Base-by-base conservation (phyloP, 2,329 filamentous ascomycete genomes). In the Penicillium decumbens region DNA sequence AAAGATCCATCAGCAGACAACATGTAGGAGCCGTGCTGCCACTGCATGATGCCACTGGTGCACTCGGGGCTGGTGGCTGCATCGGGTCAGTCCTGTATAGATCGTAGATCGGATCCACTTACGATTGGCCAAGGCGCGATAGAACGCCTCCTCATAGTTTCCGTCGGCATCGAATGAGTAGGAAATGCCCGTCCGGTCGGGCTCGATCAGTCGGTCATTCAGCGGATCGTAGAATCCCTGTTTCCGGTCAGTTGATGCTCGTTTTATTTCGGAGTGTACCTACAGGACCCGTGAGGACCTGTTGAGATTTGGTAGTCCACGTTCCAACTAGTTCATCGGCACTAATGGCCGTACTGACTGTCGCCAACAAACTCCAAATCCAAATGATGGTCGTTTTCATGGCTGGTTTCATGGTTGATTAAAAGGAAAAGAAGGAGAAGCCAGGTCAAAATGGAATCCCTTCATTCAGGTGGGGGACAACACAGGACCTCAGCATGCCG, bases 151-250 rank as follows among this genome's bases (percentile, higher is more conserved):
- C 69, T 89, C 85, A 63, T 78, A 89, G 67, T 77, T 76, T 20
- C 85, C 85, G 64, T 87, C 81, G 35, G 70, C 73, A 3, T 82
- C 84, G 68, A 89, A 89, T 9, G 85, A 88, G 71, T 87, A 89
- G 13, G 85, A 87, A 56, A 87, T 85, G 23, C 85, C 85, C 0
- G 85, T 80, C 54, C 81, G 75, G 6, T 71, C 73, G 13, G 85
- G 85, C 67, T 89, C 85, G 57, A 81, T 80, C 53, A 89, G 75
- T 54, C 73, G 74, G 60, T 88, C 85, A 48, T 81, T 77, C 44
- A 81, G 71, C 3, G 83, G 81, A 68, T 88, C 80, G 62, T 87
- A 88, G 69, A 88, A 88, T 60, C 76, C 79, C 84, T 88, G 44
- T 47, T 23, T 35, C 29, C 59, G 38, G 38, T 60, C 43, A 57